Evolutionary conservation across 441 rosid species (phyloP), one percentile per base, ranked within the genome.

Genomic region (Geranium incanum): DNA sequence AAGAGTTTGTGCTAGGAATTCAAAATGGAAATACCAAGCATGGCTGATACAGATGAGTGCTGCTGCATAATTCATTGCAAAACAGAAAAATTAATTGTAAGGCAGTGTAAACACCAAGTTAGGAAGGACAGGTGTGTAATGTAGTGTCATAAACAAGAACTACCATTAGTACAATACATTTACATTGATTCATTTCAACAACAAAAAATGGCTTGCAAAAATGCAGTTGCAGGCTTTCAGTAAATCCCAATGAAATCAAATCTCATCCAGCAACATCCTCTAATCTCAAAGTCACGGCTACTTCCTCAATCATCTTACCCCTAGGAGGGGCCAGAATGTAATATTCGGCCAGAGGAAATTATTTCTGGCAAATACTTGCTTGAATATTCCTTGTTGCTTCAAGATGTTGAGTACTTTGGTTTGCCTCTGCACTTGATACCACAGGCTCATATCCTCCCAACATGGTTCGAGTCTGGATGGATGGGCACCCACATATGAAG

Each of bases 341-440:
- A 72, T 64, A 88, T 78, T 68, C 82, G 72, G 59, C 88, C 89
- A 5, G 89, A 85, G 19, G 87, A 84, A 71, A 84, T 78, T 19
- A 85, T 75, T 81, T 81, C 83, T 2, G 89, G 90, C 70, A 88
- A 71, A 78, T 80, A 73, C 76, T 78, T 86, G 72, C 85, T 82
- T 48, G 81, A 67, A 60, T n/a, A 81, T 69, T 70, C 85, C 87
- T 62, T 75, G 80, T 73, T 82, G 83, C 76, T 81, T 86, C 74
- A 88, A 77, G 70, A 79, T 82, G 81, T 84, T 86, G 23, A 88
- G 74, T 11, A 86, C 87, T 77, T 88, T 86, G 50, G 87, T 86
- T 75, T 88, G 90, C 77, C 89, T 84, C 80, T 88, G 93, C 23
- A 86, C 88, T 80, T 81, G 87, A 79, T 88, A 88, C 90, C 89